Evolutionary conservation across 1,139 yeast genomes (phyloP).

Genomic region (Candida tropicalis): DNA sequence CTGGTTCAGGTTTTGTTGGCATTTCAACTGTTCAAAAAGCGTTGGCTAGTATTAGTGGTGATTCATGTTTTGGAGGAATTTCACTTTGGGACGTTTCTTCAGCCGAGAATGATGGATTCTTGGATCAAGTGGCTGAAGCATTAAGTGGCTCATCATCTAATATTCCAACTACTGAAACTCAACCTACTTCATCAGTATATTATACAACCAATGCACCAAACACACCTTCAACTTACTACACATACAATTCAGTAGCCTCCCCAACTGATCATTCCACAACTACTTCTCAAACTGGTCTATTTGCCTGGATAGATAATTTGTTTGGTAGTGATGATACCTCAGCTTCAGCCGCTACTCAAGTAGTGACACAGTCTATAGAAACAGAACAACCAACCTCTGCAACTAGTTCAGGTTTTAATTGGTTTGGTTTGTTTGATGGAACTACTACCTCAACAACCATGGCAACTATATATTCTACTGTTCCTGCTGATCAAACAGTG

Average conservation of each 20-base stretch:
- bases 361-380: background rate
- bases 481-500: conserved; percentile 8
- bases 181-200: background rate
- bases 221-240: background rate
- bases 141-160: conserved; percentile 10
- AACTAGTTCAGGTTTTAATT: conserved; percentile 1
- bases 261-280: background rate
- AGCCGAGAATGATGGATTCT: conserved; percentile 13
- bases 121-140: conserved; percentile 10
- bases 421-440: conserved; percentile 9
- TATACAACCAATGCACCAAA: conserved; percentile 1
- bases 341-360: conserved; percentile 1
- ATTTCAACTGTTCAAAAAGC: conserved; percentile 17
- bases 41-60: conserved; percentile 20
- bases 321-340: background rate
- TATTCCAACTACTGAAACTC: too few species aligned
- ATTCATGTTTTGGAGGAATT: conserved; percentile 28
- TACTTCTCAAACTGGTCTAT: conserved; percentile 1
- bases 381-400: background rate
- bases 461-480: conserved; percentile 10
- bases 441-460: conserved; percentile 10
- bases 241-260: background rate
- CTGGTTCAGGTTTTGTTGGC: conserved; percentile 26
- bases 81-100: conserved; percentile 33
- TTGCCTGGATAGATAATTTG: conserved; percentile 9